Evolutionary conservation across 129 eudicot genomes (phyloP).

Genomic region (Lactuca saligna): DNA sequence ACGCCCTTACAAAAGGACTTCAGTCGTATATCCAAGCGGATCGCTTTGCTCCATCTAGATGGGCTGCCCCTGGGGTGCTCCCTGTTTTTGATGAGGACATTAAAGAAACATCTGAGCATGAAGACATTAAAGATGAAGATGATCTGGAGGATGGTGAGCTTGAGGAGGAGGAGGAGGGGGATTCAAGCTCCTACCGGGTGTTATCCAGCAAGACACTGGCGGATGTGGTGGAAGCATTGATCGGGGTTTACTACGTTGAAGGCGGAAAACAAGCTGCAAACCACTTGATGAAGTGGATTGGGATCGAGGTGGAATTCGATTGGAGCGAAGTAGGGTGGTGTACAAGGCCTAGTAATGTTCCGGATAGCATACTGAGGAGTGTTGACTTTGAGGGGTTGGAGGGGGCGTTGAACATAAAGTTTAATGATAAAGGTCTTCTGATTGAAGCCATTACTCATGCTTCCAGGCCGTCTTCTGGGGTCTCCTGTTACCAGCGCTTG

Average conservation of each 20-base stretch:
- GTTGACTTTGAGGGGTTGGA: conserved; percentile 73
- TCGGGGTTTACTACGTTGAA: conserved; percentile 93
- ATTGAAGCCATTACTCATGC: conserved; percentile 99
- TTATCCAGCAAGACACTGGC: conserved; percentile 96
- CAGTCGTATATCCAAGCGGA: conserved; percentile 97
- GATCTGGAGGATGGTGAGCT: conserved; percentile 98
- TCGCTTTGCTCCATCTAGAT: conserved; percentile 94
- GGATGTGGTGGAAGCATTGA: conserved; percentile 95
- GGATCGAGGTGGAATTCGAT: conserved; percentile 84
- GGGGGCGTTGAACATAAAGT: conserved; percentile 60
- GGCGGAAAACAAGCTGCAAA: conserved; percentile 90
- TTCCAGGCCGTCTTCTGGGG: conserved; percentile 98
- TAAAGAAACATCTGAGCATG: conserved; percentile 37
- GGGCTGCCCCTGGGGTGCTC: conserved; percentile 98
- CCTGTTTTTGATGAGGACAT: conserved; percentile 96
- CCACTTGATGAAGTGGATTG: conserved; percentile 96
- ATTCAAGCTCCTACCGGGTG: conserved; percentile 89
- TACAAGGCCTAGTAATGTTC: conserved; percentile 46
- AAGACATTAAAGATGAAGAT: conserved; percentile 50
- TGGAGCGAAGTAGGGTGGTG: conserved; percentile 42
- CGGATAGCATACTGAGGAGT: conserved; percentile 70
- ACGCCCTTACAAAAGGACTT: conserved; percentile 81
- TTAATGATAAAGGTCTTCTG: conserved; percentile 60
- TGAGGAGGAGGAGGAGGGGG: conserved; percentile 54
- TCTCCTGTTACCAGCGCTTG: conserved; percentile 91